Evolutionary conservation across 2,329 filamentous ascomycete genomes (phyloP), one percentile per base, ranked within the genome.

Genomic region (Aspergillus sp.): DNA sequence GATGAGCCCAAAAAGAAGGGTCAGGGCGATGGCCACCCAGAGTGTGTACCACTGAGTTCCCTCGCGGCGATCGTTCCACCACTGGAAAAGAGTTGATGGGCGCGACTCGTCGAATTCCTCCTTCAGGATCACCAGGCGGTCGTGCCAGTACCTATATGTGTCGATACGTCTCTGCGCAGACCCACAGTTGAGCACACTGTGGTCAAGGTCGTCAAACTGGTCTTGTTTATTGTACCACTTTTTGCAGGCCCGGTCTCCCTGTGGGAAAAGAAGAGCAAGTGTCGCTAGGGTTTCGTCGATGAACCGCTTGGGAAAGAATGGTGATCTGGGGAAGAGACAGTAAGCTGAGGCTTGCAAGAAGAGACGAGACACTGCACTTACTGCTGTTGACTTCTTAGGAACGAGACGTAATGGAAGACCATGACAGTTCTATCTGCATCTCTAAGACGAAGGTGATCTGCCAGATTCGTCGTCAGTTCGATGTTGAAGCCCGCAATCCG

Each of bases 41-140:
- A 81, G 77, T 1, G 48, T 75, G 14, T 60, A 80, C 76, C 77
- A 80, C 50, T 81, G 77, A 0, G 75, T 72, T 0, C 73, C 69
- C 31, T 77, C 76, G 1, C 79, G 61, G 4, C 73, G 59, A 56
- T 80, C 77, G 52, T 72, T 64, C 78, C 79, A 81, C 75, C 55
- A 60, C 40, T 62, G 60, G 1, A 65, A 66, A 1, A 80, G 39
- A 0, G 66, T 73, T 27, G 62, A 63, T 7, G 76, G 70, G 48
- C 68, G 57, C 4, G 75, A 58, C 58, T 80, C 69, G 60, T 81
- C 71, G 46, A 76, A 77, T 15, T 65, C 68, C 52, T 79, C 71
- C 64, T 80, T 79, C 2, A 81, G 59, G 1, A 76, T 72, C 1
- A 77, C 68, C 0, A 82, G 63, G 0, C 75, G 70, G 43, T 82